Evolutionary conservation across 805 yeast genomes (phyloP).

Genomic region (Sugiyamaella lignohabitans): DNA sequence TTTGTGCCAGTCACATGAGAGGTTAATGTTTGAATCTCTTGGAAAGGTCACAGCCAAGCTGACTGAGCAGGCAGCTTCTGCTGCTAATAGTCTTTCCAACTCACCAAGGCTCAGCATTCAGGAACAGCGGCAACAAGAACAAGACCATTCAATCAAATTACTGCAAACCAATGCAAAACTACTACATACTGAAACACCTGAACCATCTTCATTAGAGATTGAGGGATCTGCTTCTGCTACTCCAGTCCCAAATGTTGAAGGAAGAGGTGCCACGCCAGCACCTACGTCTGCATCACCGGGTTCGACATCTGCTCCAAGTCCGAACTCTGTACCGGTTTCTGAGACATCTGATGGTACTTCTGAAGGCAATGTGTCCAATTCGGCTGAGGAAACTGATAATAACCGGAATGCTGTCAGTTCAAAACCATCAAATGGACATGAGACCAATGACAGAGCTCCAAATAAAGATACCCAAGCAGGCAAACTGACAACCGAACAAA

Average conservation of each 20-base stretch:
- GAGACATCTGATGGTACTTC: background rate
- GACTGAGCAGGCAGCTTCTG: too few relatives aligned
- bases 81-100: too few relatives aligned
- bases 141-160: background rate
- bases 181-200: slow-evolving; percentile 17
- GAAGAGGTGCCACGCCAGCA: background rate
- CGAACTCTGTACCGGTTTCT: background rate
- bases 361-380: too few relatives aligned
- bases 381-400: background rate
- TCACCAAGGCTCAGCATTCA: background rate
- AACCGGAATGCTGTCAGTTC: background rate
- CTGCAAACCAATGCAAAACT: slow-evolving; percentile 14
- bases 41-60: too few relatives aligned
- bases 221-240: slow-evolving; percentile 4
- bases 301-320: background rate
- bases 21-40: too few relatives aligned
- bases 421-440: too few relatives aligned
- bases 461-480: background rate
- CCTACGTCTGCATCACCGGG: background rate
- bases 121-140: slow-evolving; percentile 5
- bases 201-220: slow-evolving; percentile 18
- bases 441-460: background rate
- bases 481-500: too few relatives aligned
- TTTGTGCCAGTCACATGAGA: too few relatives aligned
- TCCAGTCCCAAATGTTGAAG: too few relatives aligned